Evolutionary conservation across 2,329 filamentous ascomycete genomes (phyloP), one percentile per base, ranked within the genome.

Genomic region (Sporothrix inflata): DNA sequence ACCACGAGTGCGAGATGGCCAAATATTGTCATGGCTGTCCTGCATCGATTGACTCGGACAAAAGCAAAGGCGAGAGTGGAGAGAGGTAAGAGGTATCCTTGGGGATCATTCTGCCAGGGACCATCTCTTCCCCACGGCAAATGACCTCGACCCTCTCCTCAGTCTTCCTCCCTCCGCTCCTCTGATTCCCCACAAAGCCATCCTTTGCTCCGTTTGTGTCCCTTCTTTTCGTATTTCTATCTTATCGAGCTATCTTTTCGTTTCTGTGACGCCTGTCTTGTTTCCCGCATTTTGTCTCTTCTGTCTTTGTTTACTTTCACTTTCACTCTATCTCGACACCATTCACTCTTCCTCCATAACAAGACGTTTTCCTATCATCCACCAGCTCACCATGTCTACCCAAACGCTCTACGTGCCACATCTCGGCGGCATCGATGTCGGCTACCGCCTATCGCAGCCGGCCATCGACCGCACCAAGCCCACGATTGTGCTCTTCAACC

Each of bases 401-500:
- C 69, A 61, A n/a, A 85, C 83, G n/a, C 75, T 86, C 74, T 75
- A 79, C 57, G 83, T 86, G 70, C 83, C 84, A 71, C 84, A 86
- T 78, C 79, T 86, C 6, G 84, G 84, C 53, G 83, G 83, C 74
- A 85, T 84, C 78, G 78, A 78, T 68, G 84, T 80, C 55, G 85
- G 84, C 60, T 86, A 84, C 76, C 79, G 83, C 76, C 74, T 79
- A 19, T 77, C 72, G 55, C 75, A 71, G 8, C 42, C 47, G 9
- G 24, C 42, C 14, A 80, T 84, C 72, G 86, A 90, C 79, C 77
- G 83, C 4, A 77, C 79, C 70, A 87, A 87, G 78, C 85, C 85
- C 21, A 87, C 85, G 2, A 76, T 83, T 51, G 82, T 87, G 34
- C 82, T 87, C 74, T 80, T 87, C 76, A 87, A 87, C 79, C 84